phyloP scores from a whole-genome alignment of 192 early-diverging fungal genomes.

The Coemansia sp. region DNA sequence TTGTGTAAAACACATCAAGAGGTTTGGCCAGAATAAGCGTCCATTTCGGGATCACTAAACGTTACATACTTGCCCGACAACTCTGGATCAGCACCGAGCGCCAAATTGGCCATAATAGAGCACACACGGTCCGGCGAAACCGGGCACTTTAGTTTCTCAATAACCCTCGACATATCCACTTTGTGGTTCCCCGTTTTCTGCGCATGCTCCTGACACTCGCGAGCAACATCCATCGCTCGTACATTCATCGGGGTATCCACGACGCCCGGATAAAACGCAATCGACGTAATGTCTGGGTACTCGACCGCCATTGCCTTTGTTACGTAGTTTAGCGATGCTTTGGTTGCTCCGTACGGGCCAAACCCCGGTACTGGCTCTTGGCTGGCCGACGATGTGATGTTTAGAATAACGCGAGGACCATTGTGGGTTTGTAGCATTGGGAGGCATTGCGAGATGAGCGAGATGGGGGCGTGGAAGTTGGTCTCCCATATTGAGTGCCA shows the following conservation, averaged over 20 bases:
- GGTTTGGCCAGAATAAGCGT: slow-evolving; percentile 3
- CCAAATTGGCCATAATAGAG: slow-evolving; percentile 42
- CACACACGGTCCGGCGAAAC: slow-evolving; percentile 15
- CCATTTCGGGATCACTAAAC: slow-evolving; percentile 25
- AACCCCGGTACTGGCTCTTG: slow-evolving; percentile 32
- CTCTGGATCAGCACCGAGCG: slow-evolving; percentile 16
- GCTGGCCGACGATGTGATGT: slow-evolving; percentile 44
- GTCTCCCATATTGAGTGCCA: slow-evolving; percentile 18
- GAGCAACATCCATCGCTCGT: slow-evolving; percentile 8
- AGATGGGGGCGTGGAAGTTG: slow-evolving; percentile 27
- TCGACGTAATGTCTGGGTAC: slow-evolving; percentile 64
- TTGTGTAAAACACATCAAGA: not conserved
- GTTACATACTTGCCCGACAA: slow-evolving; percentile 31
- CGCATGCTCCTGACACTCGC: not conserved
- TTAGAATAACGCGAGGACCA: slow-evolving; percentile 13
- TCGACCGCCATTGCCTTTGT: slow-evolving; percentile 63
- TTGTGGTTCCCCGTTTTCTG: not conserved
- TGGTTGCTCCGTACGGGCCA: slow-evolving; percentile 56
- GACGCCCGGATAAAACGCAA: slow-evolving; percentile 82
- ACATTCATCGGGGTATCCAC: slow-evolving; percentile 78
- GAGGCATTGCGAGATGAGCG: slow-evolving; percentile 15
- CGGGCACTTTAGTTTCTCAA: slow-evolving; percentile 19
- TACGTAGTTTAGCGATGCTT: slow-evolving; percentile 77
- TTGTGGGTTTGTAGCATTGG: not conserved
- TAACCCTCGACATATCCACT: slow-evolving; percentile 9